Evolutionary conservation across 2,329 filamentous ascomycete species (phyloP).

Genomic region (Stagonosporopsis vannaccii): DNA sequence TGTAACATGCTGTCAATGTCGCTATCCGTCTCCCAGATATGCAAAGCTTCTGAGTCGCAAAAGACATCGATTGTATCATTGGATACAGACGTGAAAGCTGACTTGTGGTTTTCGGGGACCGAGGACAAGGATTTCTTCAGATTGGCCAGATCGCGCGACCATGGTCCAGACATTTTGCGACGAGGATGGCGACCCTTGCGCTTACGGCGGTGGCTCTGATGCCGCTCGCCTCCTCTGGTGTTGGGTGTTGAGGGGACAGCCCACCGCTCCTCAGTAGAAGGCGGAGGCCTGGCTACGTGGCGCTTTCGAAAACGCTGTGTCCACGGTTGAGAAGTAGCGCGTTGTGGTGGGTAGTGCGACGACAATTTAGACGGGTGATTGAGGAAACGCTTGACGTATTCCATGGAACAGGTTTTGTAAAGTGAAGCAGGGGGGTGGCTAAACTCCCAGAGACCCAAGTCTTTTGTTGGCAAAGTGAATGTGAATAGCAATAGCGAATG

Average conservation of each 20-base stretch:
- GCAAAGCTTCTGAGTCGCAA: slow-evolving; percentile 32
- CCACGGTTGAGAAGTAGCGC: neutral
- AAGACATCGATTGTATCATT: slow-evolving; percentile 29
- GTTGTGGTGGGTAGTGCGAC: neutral
- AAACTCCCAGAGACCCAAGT: neutral
- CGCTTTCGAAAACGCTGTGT: neutral
- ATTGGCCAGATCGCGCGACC: slow-evolving; percentile 32
- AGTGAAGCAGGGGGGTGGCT: slow-evolving; percentile 1
- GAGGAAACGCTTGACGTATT: slow-evolving; percentile 16
- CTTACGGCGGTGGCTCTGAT: slow-evolving; percentile 2
- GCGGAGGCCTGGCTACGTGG: neutral
- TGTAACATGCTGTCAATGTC: slow-evolving; percentile 44
- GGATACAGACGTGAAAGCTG: slow-evolving; percentile 30
- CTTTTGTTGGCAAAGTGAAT: slow-evolving; percentile 1
- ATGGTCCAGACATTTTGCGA: slow-evolving; percentile 33
- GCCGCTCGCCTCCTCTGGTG: neutral
- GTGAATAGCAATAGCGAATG: neutral
- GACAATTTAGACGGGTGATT: neutral
- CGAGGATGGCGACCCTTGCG: slow-evolving; percentile 11
- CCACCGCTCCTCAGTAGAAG: neutral
- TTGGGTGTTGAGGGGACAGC: neutral
- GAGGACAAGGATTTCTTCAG: slow-evolving; percentile 35
- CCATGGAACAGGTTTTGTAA: slow-evolving; percentile 5
- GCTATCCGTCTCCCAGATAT: slow-evolving; percentile 45
- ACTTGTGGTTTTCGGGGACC: slow-evolving; percentile 36